Evolutionary conservation across 2,329 filamentous ascomycete genomes (phyloP).

Genomic region (Fusarium buharicum): DNA sequence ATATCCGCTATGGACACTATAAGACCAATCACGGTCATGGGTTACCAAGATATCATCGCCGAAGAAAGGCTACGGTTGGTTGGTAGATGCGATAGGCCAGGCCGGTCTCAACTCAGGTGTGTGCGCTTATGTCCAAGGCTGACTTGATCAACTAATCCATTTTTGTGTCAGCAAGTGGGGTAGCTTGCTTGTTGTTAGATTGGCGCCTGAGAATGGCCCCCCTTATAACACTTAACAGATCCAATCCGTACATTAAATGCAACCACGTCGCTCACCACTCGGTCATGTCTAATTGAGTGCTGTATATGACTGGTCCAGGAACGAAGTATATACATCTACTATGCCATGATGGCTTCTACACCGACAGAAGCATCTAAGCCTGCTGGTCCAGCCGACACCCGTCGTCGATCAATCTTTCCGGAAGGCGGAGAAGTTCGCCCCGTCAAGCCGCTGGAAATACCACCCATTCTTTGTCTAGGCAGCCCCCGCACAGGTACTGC

Average conservation of each 20-base stretch:
- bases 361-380: neutral
- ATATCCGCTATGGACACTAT: no score
- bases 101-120: no score
- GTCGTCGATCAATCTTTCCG: neutral
- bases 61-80: no score
- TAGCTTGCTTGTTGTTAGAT: no score
- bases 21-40: no score
- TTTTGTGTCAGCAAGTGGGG: neutral
- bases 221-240: no score
- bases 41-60: no score
- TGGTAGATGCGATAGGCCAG: neutral
- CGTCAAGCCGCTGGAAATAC: neutral
- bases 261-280: no score
- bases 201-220: no score
- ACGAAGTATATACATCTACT: neutral
- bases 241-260: no score
- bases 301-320: neutral
- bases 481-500: constrained; percentile 13
- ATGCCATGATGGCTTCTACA: neutral
- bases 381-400: neutral
- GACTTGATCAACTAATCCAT: neutral
- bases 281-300: neutral
- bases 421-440: neutral
- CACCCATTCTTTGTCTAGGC: constrained; percentile 3
- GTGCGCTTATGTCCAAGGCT: neutral